Evolutionary conservation across 2,329 filamentous ascomycete genomes (phyloP).

Genomic region (Monosporascus sp.): DNA sequence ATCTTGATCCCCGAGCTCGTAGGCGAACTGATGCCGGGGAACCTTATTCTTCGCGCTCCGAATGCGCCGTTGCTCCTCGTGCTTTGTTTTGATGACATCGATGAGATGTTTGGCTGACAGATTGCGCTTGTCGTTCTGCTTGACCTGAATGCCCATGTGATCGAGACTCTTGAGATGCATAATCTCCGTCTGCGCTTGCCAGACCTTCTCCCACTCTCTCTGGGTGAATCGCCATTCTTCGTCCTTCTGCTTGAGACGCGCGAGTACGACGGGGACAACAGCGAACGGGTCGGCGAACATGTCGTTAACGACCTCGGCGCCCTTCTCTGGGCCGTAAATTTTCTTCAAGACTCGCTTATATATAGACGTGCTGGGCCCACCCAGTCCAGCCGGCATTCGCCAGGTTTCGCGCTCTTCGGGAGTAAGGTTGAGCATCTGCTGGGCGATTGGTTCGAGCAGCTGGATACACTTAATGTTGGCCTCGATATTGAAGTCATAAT

Average conservation of each 20-base stretch:
- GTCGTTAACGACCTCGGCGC: constrained; percentile 78
- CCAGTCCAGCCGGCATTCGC: constrained; percentile 74
- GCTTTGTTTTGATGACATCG: constrained; percentile 84
- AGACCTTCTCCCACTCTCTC: constrained; percentile 98
- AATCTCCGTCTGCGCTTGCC: constrained; percentile 90
- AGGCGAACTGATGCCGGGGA: constrained; percentile 68
- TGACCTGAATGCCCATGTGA: constrained; percentile 89
- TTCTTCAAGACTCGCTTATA: constrained; percentile 98
- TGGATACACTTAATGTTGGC: constrained; percentile 93
- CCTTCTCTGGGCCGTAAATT: constrained; percentile 82
- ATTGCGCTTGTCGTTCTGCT: constrained; percentile 83
- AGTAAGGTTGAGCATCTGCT: constrained; percentile 78
- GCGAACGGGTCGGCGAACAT: constrained; percentile 80
- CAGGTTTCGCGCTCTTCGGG: constrained; percentile 69
- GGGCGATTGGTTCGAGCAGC: constrained; percentile 87
- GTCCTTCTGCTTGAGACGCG: constrained; percentile 88
- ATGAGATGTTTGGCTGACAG: constrained; percentile 87
- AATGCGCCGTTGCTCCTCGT: constrained; percentile 80
- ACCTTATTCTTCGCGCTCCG: constrained; percentile 57
- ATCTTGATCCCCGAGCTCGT: constrained; percentile 66
- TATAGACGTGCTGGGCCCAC: constrained; percentile 91
- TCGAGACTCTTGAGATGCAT: constrained; percentile 96
- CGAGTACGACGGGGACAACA: constrained; percentile 83
- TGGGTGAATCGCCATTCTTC: constrained; percentile 97
- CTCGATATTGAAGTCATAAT: constrained; percentile 98